phyloP scores from a whole-genome alignment of 768 basidiomycete genomes.

The Lentinula sp. region DNA sequence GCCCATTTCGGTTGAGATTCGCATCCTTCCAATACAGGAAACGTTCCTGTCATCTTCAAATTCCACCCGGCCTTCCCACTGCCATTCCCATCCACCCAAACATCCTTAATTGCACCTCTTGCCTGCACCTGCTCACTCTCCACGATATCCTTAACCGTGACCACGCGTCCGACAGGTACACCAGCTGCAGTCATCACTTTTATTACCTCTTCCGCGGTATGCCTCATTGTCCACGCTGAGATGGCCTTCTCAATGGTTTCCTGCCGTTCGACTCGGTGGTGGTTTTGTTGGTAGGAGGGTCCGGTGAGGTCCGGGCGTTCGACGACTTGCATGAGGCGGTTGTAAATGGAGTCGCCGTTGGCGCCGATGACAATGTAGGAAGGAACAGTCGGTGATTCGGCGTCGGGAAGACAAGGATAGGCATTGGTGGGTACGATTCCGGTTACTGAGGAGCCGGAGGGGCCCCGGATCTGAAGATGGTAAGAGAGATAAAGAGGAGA shows the following conservation, averaged over 20 bases:
- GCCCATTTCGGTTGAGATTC: slow-evolving; percentile 59
- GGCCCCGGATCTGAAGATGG: slow-evolving; percentile 48
- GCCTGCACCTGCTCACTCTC: slow-evolving; percentile 50
- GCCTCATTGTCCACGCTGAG: slow-evolving; percentile 47
- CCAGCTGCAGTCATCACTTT: slow-evolving; percentile 41
- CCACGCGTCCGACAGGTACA: slow-evolving; percentile 61
- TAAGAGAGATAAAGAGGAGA: not conserved
- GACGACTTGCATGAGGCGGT: slow-evolving; percentile 57
- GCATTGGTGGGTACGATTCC: slow-evolving; percentile 75
- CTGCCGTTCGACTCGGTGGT: slow-evolving; percentile 58
- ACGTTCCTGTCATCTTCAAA: slow-evolving; percentile 63
- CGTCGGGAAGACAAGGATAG: slow-evolving; percentile 56
- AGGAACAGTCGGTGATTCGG: slow-evolving; percentile 30
- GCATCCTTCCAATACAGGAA: slow-evolving; percentile 56
- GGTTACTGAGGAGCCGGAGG: slow-evolving; percentile 70
- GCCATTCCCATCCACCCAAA: slow-evolving; percentile 34
- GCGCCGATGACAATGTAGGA: slow-evolving; percentile 67
- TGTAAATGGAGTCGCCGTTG: slow-evolving; percentile 68
- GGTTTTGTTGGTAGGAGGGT: slow-evolving; percentile 47
- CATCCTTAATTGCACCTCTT: slow-evolving; percentile 53
- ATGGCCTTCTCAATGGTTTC: slow-evolving; percentile 61
- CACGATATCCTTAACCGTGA: slow-evolving; percentile 57
- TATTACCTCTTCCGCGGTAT: slow-evolving; percentile 48
- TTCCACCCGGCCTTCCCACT: slow-evolving; percentile 39
- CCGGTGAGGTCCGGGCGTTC: slow-evolving; percentile 55